Evolutionary conservation across 2,329 filamentous ascomycete species (phyloP).

Genomic region (Botrytis deweyae): DNA sequence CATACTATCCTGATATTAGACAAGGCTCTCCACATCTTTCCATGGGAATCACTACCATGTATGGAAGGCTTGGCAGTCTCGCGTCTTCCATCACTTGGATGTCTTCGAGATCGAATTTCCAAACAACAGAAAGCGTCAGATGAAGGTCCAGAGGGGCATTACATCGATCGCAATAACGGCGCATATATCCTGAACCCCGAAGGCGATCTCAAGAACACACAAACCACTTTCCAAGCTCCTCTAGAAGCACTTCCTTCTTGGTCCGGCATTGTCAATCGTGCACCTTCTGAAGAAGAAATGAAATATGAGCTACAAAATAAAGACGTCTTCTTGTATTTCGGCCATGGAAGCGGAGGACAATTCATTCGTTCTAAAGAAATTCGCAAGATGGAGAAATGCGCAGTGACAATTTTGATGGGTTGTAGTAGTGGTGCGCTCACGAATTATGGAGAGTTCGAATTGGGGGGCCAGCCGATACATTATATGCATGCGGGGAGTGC

Average conservation of each 20-base stretch:
- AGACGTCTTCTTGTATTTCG: conserved; percentile 87
- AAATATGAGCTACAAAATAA: conserved; percentile 62
- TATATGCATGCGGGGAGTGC: conserved; percentile 88
- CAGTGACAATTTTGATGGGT: conserved; percentile 87
- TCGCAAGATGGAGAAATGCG: conserved; percentile 73
- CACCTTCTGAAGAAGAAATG: conserved; percentile 77
- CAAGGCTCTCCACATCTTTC: conserved; percentile 85
- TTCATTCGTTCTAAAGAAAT: conserved; percentile 87
- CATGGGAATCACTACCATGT: conserved; percentile 94
- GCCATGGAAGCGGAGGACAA: conserved; percentile 91
- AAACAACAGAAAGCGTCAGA: conserved; percentile 29
- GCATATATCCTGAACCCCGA: conserved; percentile 89
- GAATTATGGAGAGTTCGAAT: conserved; percentile 84
- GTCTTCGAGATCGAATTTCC: conserved; percentile 72
- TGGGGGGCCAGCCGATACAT: conserved; percentile 85
- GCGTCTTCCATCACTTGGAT: conserved; percentile 81
- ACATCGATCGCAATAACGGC: conserved; percentile 55
- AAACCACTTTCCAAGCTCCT: conserved; percentile 67
- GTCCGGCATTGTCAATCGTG: conserved; percentile 65
- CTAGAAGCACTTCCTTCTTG: conserved; percentile 67
- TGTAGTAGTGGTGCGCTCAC: conserved; percentile 82
- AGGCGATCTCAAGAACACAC: conserved; percentile 77
- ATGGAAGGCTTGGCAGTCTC: conserved; percentile 78
- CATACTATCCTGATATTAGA: conserved; percentile 91
- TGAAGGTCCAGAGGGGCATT: conserved; percentile 47